Evolutionary conservation across 805 yeast genomes (phyloP), one percentile per base, ranked within the genome.

Genomic region (Tetrapisispora fleetii): DNA sequence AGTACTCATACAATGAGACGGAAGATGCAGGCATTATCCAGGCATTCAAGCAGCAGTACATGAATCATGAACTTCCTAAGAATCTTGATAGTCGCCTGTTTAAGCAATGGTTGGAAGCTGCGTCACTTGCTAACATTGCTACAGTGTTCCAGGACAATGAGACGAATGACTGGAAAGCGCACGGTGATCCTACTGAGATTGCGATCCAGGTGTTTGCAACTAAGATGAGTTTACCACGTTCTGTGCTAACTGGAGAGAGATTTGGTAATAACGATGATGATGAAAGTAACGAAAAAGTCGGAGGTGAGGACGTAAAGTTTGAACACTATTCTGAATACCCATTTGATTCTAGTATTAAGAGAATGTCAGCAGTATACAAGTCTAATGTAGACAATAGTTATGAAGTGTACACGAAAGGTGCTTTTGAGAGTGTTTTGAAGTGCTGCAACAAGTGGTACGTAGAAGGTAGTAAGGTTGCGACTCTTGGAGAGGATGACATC

Each of bases 171-270:
- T 86, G 95, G 95, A 78, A 76, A 56, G 89, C 88, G 10, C 82
- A 80, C 60, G 95, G 95, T 51, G 95, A 87, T 61, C 91, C 95
- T 39, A 87, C 95, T 2, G 95, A 87, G 67, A 81, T 84, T 58
- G 95, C 95, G 3, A 82, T 87, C 52, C 91, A 85, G 59, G 91
- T 86, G 0, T 85, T 83, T 59, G 76, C 81, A 21, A 67, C 80
- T 13, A 76, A 89, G 57, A 67, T 82, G 52, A 74, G 73, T 30
- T 70, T 67, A 52, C 73, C 75, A 21, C 73, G 85, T 57, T 68
- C 69, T 14, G 55, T 55, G 10, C 60, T 74, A 52, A 69, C 74
- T 13, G 71, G 72, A 30, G 75, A 68, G 50, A 51, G 43, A 14
- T 38, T 40, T 24, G 55, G 50, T 32, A 62, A 54, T 9, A 59